phyloP scores from a whole-genome alignment of 2,329 filamentous ascomycete genomes.

The Cladophialophora bantiana region DNA sequence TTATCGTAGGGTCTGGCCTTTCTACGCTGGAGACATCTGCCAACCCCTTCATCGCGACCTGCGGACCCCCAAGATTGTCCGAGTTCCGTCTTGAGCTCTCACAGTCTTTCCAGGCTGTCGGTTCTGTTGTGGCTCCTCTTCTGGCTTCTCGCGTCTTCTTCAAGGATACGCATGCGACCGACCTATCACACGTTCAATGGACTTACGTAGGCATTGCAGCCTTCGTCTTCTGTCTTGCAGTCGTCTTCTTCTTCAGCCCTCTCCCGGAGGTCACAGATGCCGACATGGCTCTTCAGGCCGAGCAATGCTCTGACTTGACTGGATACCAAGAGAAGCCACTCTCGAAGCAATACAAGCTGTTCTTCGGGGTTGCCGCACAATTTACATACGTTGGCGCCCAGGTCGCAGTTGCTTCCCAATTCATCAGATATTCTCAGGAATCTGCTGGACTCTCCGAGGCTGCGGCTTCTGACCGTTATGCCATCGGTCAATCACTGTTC shows the following conservation, averaged over 20 bases:
- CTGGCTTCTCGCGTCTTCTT: slow-evolving; percentile 72
- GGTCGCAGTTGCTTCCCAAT: slow-evolving; percentile 41
- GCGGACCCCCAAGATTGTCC: slow-evolving; percentile 76
- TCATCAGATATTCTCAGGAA: slow-evolving; percentile 74
- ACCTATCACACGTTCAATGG: slow-evolving; percentile 75
- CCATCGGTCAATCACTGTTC: slow-evolving; percentile 78
- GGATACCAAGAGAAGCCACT: slow-evolving; percentile 66
- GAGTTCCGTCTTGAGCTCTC: slow-evolving; percentile 81
- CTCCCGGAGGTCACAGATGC: slow-evolving; percentile 76
- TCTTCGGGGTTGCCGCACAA: slow-evolving; percentile 77
- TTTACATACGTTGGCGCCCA: slow-evolving; percentile 75
- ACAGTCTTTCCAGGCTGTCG: slow-evolving; percentile 79
- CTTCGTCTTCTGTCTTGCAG: slow-evolving; percentile 72
- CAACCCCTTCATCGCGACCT: slow-evolving; percentile 78
- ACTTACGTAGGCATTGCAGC: slow-evolving; percentile 80
- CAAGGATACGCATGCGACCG: slow-evolving; percentile 65
- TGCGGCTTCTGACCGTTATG: slow-evolving; percentile 71
- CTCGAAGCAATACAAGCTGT: slow-evolving; percentile 74
- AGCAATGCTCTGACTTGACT: slow-evolving; percentile 49
- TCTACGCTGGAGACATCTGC: slow-evolving; percentile 78
- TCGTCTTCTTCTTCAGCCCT: slow-evolving; percentile 70
- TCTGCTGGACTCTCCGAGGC: slow-evolving; percentile 62
- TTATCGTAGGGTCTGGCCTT: slow-evolving; percentile 76
- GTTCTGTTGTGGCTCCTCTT: slow-evolving; percentile 75
- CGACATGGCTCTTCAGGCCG: slow-evolving; percentile 68